Conservation (phyloP, 2,329 filamentous ascomycete genomes). For the Drechslerella coelobrocha region DNA sequence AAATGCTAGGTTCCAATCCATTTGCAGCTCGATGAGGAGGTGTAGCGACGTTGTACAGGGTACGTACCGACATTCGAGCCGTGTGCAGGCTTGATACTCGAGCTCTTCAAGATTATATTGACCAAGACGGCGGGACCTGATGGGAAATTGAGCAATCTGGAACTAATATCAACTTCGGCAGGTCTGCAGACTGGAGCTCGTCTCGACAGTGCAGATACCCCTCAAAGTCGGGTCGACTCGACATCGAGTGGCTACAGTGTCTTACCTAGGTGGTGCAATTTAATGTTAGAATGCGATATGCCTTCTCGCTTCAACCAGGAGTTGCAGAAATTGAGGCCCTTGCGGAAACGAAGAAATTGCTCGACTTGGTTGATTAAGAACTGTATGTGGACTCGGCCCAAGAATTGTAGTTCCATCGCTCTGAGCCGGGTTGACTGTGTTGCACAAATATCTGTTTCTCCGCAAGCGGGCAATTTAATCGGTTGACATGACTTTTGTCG, state of each 20-base stretch:
- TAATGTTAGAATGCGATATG: no score
- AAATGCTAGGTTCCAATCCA: slow-evolving; percentile 1
- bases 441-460: slow-evolving; percentile 4
- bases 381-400: background rate
- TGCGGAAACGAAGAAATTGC: background rate
- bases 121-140: no score
- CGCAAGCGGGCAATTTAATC: slow-evolving; percentile 16
- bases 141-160: background rate
- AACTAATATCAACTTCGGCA: background rate
- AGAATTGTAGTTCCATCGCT: background rate
- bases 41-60: background rate
- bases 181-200: background rate
- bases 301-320: no score
- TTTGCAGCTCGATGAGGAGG: no score
- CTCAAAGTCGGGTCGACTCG: background rate
- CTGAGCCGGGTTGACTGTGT: background rate
- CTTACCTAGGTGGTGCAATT: no score
- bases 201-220: background rate
- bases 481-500: background rate
- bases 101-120: background rate
- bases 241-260: no score
- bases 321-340: background rate
- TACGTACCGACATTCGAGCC: background rate
- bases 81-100: background rate
- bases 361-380: background rate